phyloP scores from a whole-genome alignment of 106 monocot genomes.

The Dioscorea zingiberensis region DNA sequence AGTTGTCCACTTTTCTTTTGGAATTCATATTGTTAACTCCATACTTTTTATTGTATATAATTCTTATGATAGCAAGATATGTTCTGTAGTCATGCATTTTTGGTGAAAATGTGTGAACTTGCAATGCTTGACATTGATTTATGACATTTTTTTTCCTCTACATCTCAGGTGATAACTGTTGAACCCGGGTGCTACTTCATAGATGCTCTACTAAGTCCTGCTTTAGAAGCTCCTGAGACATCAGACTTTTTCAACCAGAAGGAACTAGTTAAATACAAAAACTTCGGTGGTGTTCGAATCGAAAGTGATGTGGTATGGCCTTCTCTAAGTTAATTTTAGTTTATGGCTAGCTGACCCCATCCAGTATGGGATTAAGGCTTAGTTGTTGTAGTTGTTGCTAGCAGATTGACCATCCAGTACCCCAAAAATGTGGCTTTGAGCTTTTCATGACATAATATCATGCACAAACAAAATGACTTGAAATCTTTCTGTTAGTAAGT shows the following conservation, averaged over 20 bases:
- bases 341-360: too few relatives aligned
- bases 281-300: constrained; percentile 93
- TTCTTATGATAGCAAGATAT: too few relatives aligned
- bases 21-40: too few relatives aligned
- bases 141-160: neutral
- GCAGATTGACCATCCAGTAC: too few relatives aligned
- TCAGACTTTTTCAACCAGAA: constrained; percentile 57
- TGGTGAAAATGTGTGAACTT: too few relatives aligned
- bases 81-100: too few relatives aligned
- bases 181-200: constrained; percentile 99
- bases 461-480: neutral
- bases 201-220: constrained; percentile 70
- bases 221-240: constrained; percentile 43
- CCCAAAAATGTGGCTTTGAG: neutral
- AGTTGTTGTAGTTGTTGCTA: too few relatives aligned
- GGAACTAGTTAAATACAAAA: constrained; percentile 49
- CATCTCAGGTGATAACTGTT: constrained; percentile 82
- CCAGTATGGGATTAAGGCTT: too few relatives aligned
- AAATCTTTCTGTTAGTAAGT: neutral
- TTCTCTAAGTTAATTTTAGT: too few relatives aligned
- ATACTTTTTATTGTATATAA: too few relatives aligned
- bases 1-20: too few relatives aligned
- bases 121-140: too few relatives aligned
- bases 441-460: neutral
- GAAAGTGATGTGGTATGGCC: constrained; percentile 90